phyloP scores from a whole-genome alignment of 164 flowering plant genomes.

The Piper longum region DNA sequence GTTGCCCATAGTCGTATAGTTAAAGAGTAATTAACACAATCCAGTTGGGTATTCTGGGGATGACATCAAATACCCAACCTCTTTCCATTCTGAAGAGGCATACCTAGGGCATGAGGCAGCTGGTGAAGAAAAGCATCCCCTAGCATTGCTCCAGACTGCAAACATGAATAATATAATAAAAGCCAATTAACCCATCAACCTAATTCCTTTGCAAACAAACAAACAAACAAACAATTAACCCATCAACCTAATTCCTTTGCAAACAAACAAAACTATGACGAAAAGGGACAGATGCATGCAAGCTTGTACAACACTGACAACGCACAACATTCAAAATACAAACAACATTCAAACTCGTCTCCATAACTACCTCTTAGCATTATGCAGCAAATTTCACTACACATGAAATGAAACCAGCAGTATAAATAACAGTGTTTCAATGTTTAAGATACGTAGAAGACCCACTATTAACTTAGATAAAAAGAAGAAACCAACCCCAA shows the following conservation, averaged over 20 bases:
- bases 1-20: background rate
- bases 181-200: background rate
- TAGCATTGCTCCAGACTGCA: conserved; percentile 97
- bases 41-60: too few species aligned
- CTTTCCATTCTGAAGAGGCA: background rate
- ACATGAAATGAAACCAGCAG: too few species aligned
- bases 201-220: background rate
- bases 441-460: too few species aligned
- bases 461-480: background rate
- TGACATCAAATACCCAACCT: too few species aligned
- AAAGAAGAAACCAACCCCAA: conserved; percentile 67
- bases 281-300: background rate
- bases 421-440: too few species aligned
- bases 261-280: background rate
- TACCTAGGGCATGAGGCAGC: conserved; percentile 98
- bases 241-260: background rate
- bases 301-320: too few species aligned
- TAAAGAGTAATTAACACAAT: too few species aligned
- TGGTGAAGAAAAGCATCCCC: conserved; percentile 99
- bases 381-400: too few species aligned
- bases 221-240: background rate
- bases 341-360: too few species aligned
- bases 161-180: conserved; percentile 5
- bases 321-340: too few species aligned
- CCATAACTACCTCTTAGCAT: too few species aligned